Conservation (phyloP, 345 rosid genomes). For the Moringa oleifera region DNA sequence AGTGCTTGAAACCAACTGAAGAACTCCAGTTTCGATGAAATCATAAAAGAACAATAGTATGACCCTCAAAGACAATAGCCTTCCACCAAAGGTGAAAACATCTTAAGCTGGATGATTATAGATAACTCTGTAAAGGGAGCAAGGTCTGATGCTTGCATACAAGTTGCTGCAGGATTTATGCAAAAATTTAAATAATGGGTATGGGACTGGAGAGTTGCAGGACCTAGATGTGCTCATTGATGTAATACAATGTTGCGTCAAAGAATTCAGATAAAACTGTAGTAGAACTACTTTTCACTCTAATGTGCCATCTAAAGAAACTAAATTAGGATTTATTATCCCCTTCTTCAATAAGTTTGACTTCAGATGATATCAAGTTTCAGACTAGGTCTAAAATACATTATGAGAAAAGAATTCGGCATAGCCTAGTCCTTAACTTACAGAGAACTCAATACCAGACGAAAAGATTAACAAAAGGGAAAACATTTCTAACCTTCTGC, state of each 20-base stretch:
- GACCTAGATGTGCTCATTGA: not conserved
- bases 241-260: not conserved
- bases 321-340: not conserved
- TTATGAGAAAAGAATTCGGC: not conserved
- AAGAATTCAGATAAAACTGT: not conserved
- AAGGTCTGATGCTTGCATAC: not conserved
- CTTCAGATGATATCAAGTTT: not conserved
- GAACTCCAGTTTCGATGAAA: not conserved
- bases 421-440: not conserved
- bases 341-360: not conserved
- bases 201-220: not conserved
- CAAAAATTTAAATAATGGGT: not conserved
- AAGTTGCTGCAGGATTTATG: not conserved
- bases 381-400: no score
- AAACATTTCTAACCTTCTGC: constrained; percentile 61
- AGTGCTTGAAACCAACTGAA: not conserved
- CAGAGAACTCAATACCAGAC: not conserved
- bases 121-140: not conserved
- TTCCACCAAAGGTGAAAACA: not conserved
- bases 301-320: not conserved
- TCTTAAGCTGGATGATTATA: not conserved
- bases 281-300: not conserved
- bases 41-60: not conserved
- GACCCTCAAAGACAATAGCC: not conserved
- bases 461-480: not conserved